Conservation (phyloP, 163 green algal genomes). For the Scenedesmus sp. region DNA sequence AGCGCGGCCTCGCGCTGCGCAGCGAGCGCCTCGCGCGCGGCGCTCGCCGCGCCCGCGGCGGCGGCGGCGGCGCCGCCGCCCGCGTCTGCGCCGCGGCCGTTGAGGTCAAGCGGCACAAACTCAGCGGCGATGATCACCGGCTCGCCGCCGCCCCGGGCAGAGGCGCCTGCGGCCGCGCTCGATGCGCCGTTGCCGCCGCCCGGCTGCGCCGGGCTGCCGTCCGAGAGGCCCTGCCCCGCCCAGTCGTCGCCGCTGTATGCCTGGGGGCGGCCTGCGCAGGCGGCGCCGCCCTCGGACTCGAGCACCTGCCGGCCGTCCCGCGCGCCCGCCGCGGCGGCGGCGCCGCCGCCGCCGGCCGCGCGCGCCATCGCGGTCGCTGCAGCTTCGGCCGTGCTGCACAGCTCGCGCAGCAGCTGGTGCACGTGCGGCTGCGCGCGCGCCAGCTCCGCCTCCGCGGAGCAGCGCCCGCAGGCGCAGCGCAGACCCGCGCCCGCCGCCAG, state of each 20-base stretch:
- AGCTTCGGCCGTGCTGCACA: background rate
- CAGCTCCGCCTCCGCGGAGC: background rate
- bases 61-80: background rate
- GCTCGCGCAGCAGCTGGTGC: slow-evolving; percentile 2
- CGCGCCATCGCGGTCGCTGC: background rate
- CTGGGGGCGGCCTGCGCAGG: too few relatives aligned
- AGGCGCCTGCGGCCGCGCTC: background rate
- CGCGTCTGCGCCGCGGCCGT: too few relatives aligned
- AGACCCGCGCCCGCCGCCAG: slow-evolving; percentile 11
- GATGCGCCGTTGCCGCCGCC: too few relatives aligned
- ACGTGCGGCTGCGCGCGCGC: background rate
- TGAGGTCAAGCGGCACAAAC: too few relatives aligned
- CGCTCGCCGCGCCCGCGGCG: background rate
- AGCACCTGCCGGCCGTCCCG: background rate
- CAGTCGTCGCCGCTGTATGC: too few relatives aligned
- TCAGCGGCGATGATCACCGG: too few relatives aligned
- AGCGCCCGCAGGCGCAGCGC: slow-evolving; percentile 15
- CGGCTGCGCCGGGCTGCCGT: too few relatives aligned
- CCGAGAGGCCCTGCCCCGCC: too few relatives aligned
- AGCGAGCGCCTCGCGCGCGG: background rate
- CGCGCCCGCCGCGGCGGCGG: background rate
- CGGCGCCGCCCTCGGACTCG: background rate
- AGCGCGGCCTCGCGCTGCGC: slow-evolving; percentile 27
- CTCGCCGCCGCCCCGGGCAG: slow-evolving; percentile 8
- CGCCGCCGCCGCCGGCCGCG: background rate